phyloP scores from a whole-genome alignment of 1,139 yeast genomes.

The Scheffersomyces titani region DNA sequence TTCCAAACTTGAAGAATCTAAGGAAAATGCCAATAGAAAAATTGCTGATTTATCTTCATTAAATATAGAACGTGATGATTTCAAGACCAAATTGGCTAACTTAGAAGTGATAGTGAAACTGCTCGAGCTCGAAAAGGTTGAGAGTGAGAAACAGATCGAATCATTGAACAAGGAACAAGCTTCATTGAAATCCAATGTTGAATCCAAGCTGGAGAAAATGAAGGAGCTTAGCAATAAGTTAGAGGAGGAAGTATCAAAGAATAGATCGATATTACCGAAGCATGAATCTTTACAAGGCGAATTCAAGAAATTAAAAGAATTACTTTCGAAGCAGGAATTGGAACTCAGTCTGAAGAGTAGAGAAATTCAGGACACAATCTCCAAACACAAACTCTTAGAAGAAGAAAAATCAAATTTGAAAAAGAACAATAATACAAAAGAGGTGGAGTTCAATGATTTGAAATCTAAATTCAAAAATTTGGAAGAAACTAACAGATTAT shows the following conservation, averaged over 20 bases:
- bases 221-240: slow-evolving; percentile 10
- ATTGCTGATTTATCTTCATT: slow-evolving; percentile 17
- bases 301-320: slow-evolving; percentile 6
- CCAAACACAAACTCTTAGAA: background rate
- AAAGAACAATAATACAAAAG: background rate
- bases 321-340: slow-evolving; percentile 1
- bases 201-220: slow-evolving; percentile 14
- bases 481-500: background rate
- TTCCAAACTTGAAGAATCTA: slow-evolving; percentile 4
- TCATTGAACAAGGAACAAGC: slow-evolving; percentile 20
- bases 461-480: background rate
- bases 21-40: slow-evolving; percentile 9
- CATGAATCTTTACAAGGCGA: slow-evolving; percentile 9
- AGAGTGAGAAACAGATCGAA: slow-evolving; percentile 17
- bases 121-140: slow-evolving; percentile 14
- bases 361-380: background rate
- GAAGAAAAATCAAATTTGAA: background rate
- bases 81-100: slow-evolving; percentile 4
- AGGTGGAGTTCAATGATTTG: background rate
- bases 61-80: slow-evolving; percentile 14
- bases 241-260: background rate
- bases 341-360: background rate
- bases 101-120: slow-evolving; percentile 9
- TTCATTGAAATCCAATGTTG: slow-evolving; percentile 7
- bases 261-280: slow-evolving; percentile 3